These are phyloP conservation scores for Clonostachys byssicola DNA, from an alignment of 2,329 filamentous ascomycete species.

Conservation along the genomic window DNA sequence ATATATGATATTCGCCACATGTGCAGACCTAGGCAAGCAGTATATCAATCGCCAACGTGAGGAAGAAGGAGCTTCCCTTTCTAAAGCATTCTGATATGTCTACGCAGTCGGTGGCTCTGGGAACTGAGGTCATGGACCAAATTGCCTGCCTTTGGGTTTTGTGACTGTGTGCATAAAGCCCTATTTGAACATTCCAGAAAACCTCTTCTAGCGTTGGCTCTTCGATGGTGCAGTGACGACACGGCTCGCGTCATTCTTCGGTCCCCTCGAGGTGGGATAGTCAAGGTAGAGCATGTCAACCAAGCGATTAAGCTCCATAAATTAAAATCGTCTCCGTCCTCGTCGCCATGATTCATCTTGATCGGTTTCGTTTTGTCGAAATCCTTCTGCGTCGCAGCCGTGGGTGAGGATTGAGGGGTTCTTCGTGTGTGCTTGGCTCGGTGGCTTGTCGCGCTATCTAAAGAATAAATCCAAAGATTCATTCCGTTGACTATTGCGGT, in stretches of 20 bases:
- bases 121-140: background rate
- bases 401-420: background rate
- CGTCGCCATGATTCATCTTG: background rate
- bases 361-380: background rate
- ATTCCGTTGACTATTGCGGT: no score
- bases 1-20: no score
- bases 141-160: background rate
- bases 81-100: no score
- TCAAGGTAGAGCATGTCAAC: background rate
- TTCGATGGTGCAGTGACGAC: background rate
- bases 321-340: background rate
- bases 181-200: background rate
- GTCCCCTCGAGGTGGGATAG: background rate
- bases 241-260: background rate
- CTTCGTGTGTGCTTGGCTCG: background rate
- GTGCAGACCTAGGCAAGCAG: no score
- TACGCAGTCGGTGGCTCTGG: no score
- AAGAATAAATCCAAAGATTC: no score
- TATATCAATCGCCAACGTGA: no score
- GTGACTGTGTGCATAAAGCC: background rate
- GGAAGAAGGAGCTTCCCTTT: no score
- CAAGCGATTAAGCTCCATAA: background rate
- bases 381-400: background rate
- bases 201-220: background rate
- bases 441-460: no score